phyloP scores from a whole-genome alignment of 441 rosid species.

The Flueggea neowawraea region DNA sequence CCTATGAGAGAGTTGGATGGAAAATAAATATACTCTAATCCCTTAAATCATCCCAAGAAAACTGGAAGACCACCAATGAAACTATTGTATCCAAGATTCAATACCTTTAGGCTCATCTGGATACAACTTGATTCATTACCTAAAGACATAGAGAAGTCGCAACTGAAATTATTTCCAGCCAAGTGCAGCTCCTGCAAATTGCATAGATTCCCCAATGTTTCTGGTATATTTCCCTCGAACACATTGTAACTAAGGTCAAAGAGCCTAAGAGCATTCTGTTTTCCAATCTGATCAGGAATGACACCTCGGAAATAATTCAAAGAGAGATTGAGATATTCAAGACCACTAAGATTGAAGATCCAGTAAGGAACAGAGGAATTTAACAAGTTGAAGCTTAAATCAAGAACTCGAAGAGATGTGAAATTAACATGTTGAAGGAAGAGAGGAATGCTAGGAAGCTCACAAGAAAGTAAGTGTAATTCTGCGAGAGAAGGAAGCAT shows the following conservation, averaged over 20 bases:
- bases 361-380: slow-evolving; percentile 16
- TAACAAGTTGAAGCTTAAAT: slow-evolving; percentile 22
- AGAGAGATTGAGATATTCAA: slow-evolving; percentile 1
- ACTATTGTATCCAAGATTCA: too few species aligned
- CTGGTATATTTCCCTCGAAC: slow-evolving; percentile 14
- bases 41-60: too few species aligned
- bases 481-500: slow-evolving; percentile 24
- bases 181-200: neutral
- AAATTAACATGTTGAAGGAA: slow-evolving; percentile 11
- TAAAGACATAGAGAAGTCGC: too few species aligned
- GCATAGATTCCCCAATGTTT: slow-evolving; percentile 16
- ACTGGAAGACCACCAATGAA: too few species aligned
- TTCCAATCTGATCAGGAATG: slow-evolving; percentile 22
- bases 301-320: slow-evolving; percentile 10
- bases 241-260: slow-evolving; percentile 20
- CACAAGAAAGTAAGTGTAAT: neutral
- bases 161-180: too few species aligned
- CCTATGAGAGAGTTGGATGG: too few species aligned
- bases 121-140: too few species aligned
- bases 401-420: slow-evolving; percentile 16
- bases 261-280: neutral
- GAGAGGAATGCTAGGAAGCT: slow-evolving; percentile 10
- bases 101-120: too few species aligned
- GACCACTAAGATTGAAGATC: too few species aligned
- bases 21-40: too few species aligned